Conservation (phyloP, 2,329 filamentous ascomycete species). For the Hyphodiscus sp. region DNA sequence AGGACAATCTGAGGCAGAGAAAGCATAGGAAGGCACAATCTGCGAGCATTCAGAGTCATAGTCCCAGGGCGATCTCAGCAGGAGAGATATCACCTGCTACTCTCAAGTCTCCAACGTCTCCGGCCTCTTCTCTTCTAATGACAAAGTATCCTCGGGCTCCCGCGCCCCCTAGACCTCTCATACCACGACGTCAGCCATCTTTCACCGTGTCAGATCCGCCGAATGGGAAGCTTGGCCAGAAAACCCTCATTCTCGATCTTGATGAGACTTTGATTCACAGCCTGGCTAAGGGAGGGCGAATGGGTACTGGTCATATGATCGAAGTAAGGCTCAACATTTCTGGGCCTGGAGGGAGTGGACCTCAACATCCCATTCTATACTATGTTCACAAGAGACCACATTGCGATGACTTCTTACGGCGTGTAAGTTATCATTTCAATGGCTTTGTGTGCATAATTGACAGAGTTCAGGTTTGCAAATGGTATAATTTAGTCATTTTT, state of each 20-base stretch:
- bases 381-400: conserved; percentile 97
- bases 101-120: conserved; percentile 89
- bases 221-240: conserved; percentile 56
- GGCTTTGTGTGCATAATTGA: conserved; percentile 19
- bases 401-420: conserved; percentile 92
- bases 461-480: conserved; percentile 71
- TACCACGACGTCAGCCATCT: conserved; percentile 83
- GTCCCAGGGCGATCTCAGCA: conserved; percentile 29
- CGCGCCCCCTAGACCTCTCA: conserved; percentile 79
- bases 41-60: conserved; percentile 36
- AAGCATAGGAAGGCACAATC: conserved; percentile 60
- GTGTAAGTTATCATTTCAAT: conserved; percentile 41
- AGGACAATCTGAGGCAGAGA: conserved; percentile 66
- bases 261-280: conserved; percentile 98
- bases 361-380: conserved; percentile 94
- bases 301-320: conserved; percentile 97
- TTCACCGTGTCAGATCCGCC: conserved; percentile 57
- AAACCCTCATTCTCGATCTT: conserved; percentile 90
- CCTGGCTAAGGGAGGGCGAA: conserved; percentile 91
- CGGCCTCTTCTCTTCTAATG: conserved; percentile 58
- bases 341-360: conserved; percentile 63
- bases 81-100: conserved; percentile 60
- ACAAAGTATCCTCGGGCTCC: conserved; percentile 89
- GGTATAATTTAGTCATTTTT: conserved; percentile 96
- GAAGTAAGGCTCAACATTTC: conserved; percentile 84